phyloP scores from a whole-genome alignment of 768 basidiomycete genomes.

The Boletellus sp. region DNA sequence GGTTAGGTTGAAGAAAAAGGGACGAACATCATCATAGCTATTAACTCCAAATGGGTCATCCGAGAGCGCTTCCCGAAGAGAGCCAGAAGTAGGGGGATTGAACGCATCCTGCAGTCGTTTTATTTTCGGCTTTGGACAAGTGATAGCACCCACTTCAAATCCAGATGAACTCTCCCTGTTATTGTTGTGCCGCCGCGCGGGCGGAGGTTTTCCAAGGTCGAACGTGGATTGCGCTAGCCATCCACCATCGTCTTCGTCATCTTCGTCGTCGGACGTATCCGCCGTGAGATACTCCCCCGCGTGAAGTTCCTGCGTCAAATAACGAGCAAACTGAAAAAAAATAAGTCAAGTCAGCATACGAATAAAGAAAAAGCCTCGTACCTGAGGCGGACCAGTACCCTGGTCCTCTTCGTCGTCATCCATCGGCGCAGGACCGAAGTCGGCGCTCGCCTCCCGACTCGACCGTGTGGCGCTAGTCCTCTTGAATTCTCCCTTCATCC shows the following conservation, averaged over 20 bases:
- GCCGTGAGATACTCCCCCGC: slow-evolving; percentile 54
- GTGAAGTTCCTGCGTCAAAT: slow-evolving; percentile 72
- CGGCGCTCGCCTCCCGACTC: slow-evolving; percentile 52
- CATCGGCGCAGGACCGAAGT: slow-evolving; percentile 58
- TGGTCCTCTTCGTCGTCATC: slow-evolving; percentile 47
- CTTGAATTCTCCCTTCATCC: slow-evolving; percentile 56
- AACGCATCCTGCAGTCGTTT: slow-evolving; percentile 54
- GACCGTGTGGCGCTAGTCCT: slow-evolving; percentile 43
- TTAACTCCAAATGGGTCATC: slow-evolving; percentile 49
- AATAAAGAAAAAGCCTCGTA: slow-evolving; percentile 21
- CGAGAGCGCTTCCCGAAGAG: slow-evolving; percentile 35
- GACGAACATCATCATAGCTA: slow-evolving; percentile 48
- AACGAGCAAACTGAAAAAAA: slow-evolving; percentile 65
- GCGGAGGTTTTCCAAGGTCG: slow-evolving; percentile 47
- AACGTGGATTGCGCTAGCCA: slow-evolving; percentile 82
- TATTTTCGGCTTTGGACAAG: background rate
- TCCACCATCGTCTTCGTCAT: slow-evolving; percentile 69
- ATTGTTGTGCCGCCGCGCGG: slow-evolving; percentile 45
- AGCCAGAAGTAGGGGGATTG: slow-evolving; percentile 32
- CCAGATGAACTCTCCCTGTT: slow-evolving; percentile 42
- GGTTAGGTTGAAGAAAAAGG: background rate
- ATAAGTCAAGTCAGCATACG: background rate
- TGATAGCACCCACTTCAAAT: slow-evolving; percentile 51
- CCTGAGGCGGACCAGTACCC: slow-evolving; percentile 43
- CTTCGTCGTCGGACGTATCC: slow-evolving; percentile 49